Conservation (phyloP, 2,329 filamentous ascomycete species). For the Neofusicoccum sp. region DNA sequence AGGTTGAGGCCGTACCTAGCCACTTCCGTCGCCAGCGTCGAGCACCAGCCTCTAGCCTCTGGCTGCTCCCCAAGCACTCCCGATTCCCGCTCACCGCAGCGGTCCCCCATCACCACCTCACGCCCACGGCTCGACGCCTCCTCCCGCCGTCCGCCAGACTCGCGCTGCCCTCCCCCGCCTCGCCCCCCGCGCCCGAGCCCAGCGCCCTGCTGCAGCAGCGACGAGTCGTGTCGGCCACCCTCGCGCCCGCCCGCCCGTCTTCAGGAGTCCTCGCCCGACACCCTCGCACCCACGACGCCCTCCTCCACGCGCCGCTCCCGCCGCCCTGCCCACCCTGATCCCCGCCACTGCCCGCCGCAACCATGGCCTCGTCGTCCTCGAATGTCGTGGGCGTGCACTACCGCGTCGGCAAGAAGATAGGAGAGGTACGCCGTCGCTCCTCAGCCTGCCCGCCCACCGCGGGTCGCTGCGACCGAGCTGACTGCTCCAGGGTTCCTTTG, state of each 20-base stretch:
- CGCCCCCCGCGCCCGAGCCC: slow-evolving; percentile 1
- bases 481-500: slow-evolving; percentile 72
- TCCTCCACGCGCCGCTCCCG: slow-evolving; percentile 3
- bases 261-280: slow-evolving; percentile 17
- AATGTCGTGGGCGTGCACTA: slow-evolving; percentile 99
- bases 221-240: slow-evolving; percentile 11
- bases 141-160: slow-evolving; percentile 12
- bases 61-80: slow-evolving; percentile 16
- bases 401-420: slow-evolving; percentile 98
- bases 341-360: slow-evolving; percentile 1
- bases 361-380: slow-evolving; percentile 85
- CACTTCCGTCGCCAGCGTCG: slow-evolving; percentile 1
- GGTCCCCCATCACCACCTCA: slow-evolving; percentile 14
- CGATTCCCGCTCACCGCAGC: slow-evolving; percentile 14
- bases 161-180: slow-evolving; percentile 9
- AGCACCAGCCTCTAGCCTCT: slow-evolving; percentile 10
- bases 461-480: not conserved
- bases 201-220: slow-evolving; percentile 15
- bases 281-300: slow-evolving; percentile 4
- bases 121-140: slow-evolving; percentile 18
- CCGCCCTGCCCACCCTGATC: slow-evolving; percentile 1
- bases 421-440: slow-evolving; percentile 56
- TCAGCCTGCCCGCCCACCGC: not conserved
- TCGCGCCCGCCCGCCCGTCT: slow-evolving; percentile 12
- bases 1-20: slow-evolving; percentile 9